Evolutionary conservation across 495 filamentous ascomycete genomes (phyloP), one percentile per base, ranked within the genome.

Genomic region (Neurospora tetrasperma): DNA sequence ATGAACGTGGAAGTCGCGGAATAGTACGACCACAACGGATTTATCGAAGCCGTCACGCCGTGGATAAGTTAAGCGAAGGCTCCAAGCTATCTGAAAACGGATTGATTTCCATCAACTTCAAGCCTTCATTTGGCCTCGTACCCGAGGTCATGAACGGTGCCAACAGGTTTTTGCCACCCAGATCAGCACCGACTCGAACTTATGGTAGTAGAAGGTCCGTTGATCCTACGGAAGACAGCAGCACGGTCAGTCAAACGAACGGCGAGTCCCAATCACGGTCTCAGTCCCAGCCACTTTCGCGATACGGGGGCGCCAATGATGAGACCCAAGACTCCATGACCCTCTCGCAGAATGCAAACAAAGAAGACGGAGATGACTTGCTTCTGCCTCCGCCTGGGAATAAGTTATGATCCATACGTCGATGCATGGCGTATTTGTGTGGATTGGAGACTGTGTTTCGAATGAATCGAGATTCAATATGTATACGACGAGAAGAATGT

Each of bases 311-410:
- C 14, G 54, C 54, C 20, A 66, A 73, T 40, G 71, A 74, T 4
- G 69, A 73, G 69, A 54, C 74, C 7, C 74, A 75, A 27, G 72
- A 75, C 8, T 75, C 71, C 18, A 69, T 69, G 2, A 46, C 48
- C 12, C 70, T 75, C 23, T 75, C 74, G 9, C 74, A 73, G 27
- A 42, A 42, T 23, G 46, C 27, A 14, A 20, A 5, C n/a, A 31
- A 14, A 8, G 66, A 68, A 11, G 54, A 42, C 38, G 69, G 16
- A 31, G 20, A 59, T 12, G 14, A 70, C 12, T 12, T 73, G 14
- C 41, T 48, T 20, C 39, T 46, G 2, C 70, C 72, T 5, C 20
- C 31, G 4, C 18, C 54, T 38, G 54, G 27, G 4, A 66, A 16
- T 12, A 35, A 35, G 7, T 18, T 14, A 27, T 66, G 27, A 66